Conservation (phyloP, 345 rosid genomes). For the Salix arbutifolia region DNA sequence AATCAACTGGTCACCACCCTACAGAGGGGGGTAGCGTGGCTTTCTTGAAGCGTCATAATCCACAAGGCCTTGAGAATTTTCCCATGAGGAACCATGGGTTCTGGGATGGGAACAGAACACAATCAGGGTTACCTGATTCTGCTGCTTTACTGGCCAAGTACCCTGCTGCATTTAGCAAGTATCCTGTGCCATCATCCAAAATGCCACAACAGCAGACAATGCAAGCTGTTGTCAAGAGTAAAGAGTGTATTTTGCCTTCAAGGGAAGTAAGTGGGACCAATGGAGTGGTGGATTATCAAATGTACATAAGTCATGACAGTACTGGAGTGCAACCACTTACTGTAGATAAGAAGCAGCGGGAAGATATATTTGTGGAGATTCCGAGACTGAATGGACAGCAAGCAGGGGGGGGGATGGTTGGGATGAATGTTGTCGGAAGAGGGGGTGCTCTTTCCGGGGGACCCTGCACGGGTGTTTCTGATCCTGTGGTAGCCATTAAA, state of each 20-base stretch:
- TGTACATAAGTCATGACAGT: conserved; percentile 34
- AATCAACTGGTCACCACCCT: conserved; percentile 32
- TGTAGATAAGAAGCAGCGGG: conserved; percentile 46
- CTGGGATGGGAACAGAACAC: conserved; percentile 86
- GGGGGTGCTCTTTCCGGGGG: conserved; percentile 41
- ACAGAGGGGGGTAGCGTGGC: conserved; percentile 30
- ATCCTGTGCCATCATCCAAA: conserved; percentile 28
- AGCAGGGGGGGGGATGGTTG: conserved; percentile 43
- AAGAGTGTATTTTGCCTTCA: conserved; percentile 26
- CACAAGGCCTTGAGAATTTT: conserved; percentile 48
- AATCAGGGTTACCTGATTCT: conserved; percentile 75
- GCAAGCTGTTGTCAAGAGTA: conserved; percentile 33
- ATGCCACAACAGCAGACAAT: conserved; percentile 40
- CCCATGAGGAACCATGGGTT: conserved; percentile 65
- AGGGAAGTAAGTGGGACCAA: conserved; percentile 37
- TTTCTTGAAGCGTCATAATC: conserved; percentile 36
- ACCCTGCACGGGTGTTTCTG: conserved; percentile 44
- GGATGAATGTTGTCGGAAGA: conserved; percentile 46
- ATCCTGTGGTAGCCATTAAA: conserved; percentile 61
- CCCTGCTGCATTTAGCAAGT: conserved; percentile 63
- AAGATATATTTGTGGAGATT: conserved; percentile 36
- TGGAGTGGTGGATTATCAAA: conserved; percentile 44
- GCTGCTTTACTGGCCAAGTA: conserved; percentile 59
- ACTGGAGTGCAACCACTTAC: conserved; percentile 39
- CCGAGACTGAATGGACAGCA: conserved; percentile 50